Base-by-base conservation (phyloP, 2,329 filamentous ascomycete species). In the Periconia digitata region DNA sequence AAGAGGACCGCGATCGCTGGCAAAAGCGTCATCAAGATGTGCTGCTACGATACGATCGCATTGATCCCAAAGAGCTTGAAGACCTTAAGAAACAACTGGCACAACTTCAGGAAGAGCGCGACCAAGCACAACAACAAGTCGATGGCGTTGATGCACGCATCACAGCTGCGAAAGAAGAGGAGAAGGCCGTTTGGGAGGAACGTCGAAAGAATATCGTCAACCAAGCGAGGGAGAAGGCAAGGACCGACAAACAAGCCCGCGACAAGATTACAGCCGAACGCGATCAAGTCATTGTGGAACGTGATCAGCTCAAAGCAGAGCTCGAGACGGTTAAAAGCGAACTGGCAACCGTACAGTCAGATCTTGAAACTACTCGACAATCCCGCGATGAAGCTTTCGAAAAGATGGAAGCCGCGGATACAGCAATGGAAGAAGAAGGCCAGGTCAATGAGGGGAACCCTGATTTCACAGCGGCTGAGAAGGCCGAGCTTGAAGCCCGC, bases 21-120 rank as follows among this genome's bases (percentile, higher is more conserved):
- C 91, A 96, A 72, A 92, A 96, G 77, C 87, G 94, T 20, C 95
- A 91, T 1, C 91, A 97, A 67, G 90, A 95, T 59, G 96, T 99
- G 53, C 82, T 99, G 43, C 91, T 90, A 57, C 96, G 96, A 69
- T 96, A 97, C 66, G 92, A 96, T 59, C 89, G 92, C 47, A 90
- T 95, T 44, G 94, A 99, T 66, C 92, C 94, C 37, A 90, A 89
- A 3, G 92, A 97, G 65, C 82, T 96, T 67, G 92, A 97, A 61
- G 85, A 87, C 50, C 80, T 99, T 49, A 96, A 94, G 75, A 84
- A 88, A 64, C 85, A 86, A 50, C 82, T 96, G 44, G 75, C 83
- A 15, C 66, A 67, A 20, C 57, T 77, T 38, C 64, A 80, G 45
- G 68, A 71, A 4, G 85, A 90, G 59, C 76, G 74, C 40, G 75